Conservation (phyloP, 768 basidiomycete species). For the Boletus rufocinnamomeus region DNA sequence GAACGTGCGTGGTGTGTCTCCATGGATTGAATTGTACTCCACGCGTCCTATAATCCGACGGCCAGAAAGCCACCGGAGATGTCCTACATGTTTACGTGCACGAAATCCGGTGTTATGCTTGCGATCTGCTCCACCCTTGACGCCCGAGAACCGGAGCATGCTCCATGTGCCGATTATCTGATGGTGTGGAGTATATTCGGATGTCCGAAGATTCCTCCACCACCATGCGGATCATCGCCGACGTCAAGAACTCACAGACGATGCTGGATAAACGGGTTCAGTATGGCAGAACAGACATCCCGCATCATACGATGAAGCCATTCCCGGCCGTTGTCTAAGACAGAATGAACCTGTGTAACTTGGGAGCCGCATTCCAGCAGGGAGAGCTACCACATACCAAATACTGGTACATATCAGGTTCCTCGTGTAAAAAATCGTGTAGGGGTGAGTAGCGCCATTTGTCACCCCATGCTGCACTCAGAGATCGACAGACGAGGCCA, state of each 20-base stretch:
- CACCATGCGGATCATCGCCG: background rate
- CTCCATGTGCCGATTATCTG: background rate
- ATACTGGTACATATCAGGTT: background rate
- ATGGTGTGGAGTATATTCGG: background rate
- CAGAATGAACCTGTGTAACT: background rate
- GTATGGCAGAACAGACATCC: background rate
- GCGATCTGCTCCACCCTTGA: background rate
- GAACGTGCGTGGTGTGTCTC: background rate
- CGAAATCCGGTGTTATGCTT: background rate
- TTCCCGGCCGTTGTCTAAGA: background rate
- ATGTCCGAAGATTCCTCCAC: conserved; percentile 1
- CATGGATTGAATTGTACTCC: background rate
- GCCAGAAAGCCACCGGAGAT: background rate
- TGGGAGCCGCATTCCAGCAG: background rate
- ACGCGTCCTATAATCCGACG: background rate
- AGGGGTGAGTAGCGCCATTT: background rate
- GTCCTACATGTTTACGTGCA: background rate
- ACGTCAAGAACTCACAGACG: background rate
- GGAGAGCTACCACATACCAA: background rate
- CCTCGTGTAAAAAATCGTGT: background rate
- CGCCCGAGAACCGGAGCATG: background rate
- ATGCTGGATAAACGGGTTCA: background rate
- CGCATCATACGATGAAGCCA: background rate
- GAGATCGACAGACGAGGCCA: background rate
- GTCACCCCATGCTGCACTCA: background rate